Base-by-base conservation (phyloP, 805 yeast genomes). In the Starmerella floricola region DNA sequence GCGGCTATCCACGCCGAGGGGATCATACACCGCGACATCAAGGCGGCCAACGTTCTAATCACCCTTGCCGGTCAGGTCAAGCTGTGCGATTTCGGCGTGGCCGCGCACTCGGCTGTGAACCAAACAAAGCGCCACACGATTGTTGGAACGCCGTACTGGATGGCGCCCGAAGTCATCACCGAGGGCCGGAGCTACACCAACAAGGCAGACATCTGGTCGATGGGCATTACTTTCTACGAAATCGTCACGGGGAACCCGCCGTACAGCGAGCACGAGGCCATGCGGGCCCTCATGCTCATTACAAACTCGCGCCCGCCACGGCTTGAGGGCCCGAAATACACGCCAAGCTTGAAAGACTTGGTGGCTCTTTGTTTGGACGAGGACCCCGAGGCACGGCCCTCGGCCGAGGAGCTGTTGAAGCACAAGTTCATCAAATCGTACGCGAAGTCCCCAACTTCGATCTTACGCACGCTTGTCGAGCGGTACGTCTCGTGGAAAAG, bases 171-270 rank as follows among this genome's bases (percentile, higher is more conserved):
- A 47, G 71, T 66, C 21, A 66, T 67, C 35, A 57, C 60, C 10
- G 71, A 66, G 50, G 71, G 71, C 13, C 60, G 61, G 3, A 48
- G 61, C 11, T 66, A 66, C 52, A 63, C 65, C 39, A 83, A 59
- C 73, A 79, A 87, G 62, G 98, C 94, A 1, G 99, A 91, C 61
- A 83, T 91, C 6, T 91, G 99, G 99, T 87, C 97, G 0, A 61
- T 88, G 36, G 99, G 99, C 13, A 84, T 91, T 47, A 88, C 98
- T 0, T 68, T 86, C 8, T 91, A 78, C 62, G 99, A 91, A 61
- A 79, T 88, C 50, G 93, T 94, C 8, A 87, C 97, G 0, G 97
- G 98, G 0, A 85, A 84, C 53, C 99, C 99, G 4, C 99, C 99
- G 0, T 87, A 87, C 57, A 78, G 95, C 55, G 96, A 91, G 47